phyloP scores from a whole-genome alignment of 2,329 filamentous ascomycete species.

The Triangularia verruculosa region DNA sequence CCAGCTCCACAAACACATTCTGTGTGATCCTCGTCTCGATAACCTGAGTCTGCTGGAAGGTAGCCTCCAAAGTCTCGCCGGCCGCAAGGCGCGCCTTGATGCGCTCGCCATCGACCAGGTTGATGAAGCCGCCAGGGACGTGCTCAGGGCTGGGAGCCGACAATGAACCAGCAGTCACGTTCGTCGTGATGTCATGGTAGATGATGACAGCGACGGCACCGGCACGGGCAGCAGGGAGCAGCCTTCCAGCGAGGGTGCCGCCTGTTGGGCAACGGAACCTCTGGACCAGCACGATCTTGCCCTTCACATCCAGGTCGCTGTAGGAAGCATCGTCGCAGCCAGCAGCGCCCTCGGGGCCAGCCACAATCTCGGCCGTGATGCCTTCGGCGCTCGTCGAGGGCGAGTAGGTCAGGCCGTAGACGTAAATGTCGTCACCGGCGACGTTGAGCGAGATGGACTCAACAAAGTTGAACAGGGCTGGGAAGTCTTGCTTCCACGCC shows the following conservation, averaged over 20 bases:
- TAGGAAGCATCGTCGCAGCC: slow-evolving; percentile 39
- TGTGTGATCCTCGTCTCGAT: slow-evolving; percentile 30
- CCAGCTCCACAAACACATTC: slow-evolving; percentile 22
- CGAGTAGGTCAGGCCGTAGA: slow-evolving; percentile 45
- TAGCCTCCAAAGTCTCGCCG: slow-evolving; percentile 39
- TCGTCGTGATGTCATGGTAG: slow-evolving; percentile 37
- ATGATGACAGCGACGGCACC: slow-evolving; percentile 42
- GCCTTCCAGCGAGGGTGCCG: slow-evolving; percentile 22
- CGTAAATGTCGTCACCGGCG: slow-evolving; percentile 35
- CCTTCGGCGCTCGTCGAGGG: slow-evolving; percentile 46
- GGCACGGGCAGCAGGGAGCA: slow-evolving; percentile 39
- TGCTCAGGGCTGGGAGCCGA: slow-evolving; percentile 25
- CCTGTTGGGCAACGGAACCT: slow-evolving; percentile 41
- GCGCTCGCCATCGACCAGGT: slow-evolving; percentile 40
- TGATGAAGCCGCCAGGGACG: slow-evolving; percentile 41
- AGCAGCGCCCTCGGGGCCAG: slow-evolving; percentile 38
- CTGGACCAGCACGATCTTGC: slow-evolving; percentile 41
- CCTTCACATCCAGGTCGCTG: slow-evolving; percentile 37
- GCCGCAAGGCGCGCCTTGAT: slow-evolving; percentile 39
- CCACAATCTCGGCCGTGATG: slow-evolving; percentile 39
- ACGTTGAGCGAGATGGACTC: slow-evolving; percentile 40
- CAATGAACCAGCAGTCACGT: slow-evolving; percentile 40
- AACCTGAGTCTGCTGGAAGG: slow-evolving; percentile 43
- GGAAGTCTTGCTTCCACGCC: slow-evolving; percentile 48
- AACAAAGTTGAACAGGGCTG: slow-evolving; percentile 42